These are phyloP conservation scores for Trypanosoma caninum DNA, from an alignment of 208 protist species.

Conservation along the genomic window DNA sequence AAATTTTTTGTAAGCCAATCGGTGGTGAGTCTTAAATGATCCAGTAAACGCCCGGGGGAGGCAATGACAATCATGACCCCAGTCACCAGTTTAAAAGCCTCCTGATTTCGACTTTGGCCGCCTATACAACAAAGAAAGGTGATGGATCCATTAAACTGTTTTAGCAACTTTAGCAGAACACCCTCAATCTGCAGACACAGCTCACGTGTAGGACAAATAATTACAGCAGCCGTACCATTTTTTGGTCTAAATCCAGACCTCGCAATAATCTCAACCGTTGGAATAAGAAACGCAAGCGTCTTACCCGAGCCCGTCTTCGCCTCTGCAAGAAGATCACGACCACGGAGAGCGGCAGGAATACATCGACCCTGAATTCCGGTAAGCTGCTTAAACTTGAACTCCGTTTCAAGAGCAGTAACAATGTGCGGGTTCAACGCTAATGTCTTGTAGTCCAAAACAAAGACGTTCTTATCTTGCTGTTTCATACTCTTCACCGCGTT, in stretches of 20 bases:
- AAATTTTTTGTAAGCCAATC: constrained; percentile 98
- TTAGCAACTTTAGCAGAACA: constrained; percentile 93
- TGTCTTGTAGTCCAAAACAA: constrained; percentile 76
- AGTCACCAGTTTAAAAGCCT: constrained; percentile 85
- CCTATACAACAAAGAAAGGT: constrained; percentile 91
- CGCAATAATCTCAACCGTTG: constrained; percentile 97
- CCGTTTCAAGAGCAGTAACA: constrained; percentile 68
- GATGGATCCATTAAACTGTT: constrained; percentile 87
- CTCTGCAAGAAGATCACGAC: constrained; percentile 90
- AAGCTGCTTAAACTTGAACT: constrained; percentile 94
- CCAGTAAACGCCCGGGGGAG: constrained; percentile 95
- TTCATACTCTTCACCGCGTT: not conserved
- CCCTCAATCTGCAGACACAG: constrained; percentile 98
- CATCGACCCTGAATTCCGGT: constrained; percentile 95
- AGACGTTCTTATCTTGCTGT: constrained; percentile 29
- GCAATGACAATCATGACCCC: constrained; percentile 91
- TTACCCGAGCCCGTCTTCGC: constrained; percentile 96
- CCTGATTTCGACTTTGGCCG: constrained; percentile 87
- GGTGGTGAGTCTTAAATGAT: constrained; percentile 97
- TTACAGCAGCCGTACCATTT: constrained; percentile 96
- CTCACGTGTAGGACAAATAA: constrained; percentile 99
- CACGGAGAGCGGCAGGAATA: constrained; percentile 86
- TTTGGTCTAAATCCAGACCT: constrained; percentile 93
- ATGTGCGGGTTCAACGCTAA: constrained; percentile 87
- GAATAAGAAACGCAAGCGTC: constrained; percentile 99